Evolutionary conservation across 192 early-diverging fungal genomes (phyloP).

Genomic region (Mortierella alpina): DNA sequence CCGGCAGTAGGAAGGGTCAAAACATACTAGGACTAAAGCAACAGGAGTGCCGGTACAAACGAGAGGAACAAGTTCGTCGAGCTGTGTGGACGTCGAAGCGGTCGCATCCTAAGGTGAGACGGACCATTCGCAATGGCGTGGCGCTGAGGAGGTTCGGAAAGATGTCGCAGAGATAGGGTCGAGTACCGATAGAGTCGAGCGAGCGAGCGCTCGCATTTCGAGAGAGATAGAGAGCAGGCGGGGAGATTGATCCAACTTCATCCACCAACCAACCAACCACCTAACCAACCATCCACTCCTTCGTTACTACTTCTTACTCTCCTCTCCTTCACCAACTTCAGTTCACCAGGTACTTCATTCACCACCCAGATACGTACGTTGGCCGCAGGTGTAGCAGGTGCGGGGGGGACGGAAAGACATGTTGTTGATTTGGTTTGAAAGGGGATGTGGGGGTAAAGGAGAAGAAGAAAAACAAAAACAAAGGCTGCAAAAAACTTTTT

Average conservation of each 20-base stretch:
- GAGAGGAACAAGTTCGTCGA: too few species aligned
- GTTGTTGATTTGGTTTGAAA: conserved; percentile 2
- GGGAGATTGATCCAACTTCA: conserved; percentile 13
- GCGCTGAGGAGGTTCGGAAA: too few species aligned
- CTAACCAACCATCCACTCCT: conserved; percentile 8
- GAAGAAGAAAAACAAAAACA: conserved; percentile 29
- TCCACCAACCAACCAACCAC: conserved; percentile 11
- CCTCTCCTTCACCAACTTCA: conserved; percentile 16
- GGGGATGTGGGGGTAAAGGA: conserved; percentile 6
- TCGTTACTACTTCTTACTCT: conserved; percentile 2
- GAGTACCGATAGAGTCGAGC: too few species aligned
- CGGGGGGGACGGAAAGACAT: conserved; percentile 53
- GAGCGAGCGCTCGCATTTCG: not conserved
- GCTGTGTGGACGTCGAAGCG: too few species aligned
- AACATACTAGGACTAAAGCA: too few species aligned
- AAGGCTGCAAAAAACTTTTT: conserved; percentile 29
- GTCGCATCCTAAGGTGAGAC: too few species aligned
- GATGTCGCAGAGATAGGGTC: too few species aligned
- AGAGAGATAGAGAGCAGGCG: not conserved
- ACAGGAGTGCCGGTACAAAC: too few species aligned
- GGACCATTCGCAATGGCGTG: too few species aligned
- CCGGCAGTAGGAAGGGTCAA: too few species aligned
- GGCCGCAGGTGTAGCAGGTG: conserved; percentile 54
- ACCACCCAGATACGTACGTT: conserved; percentile 43
- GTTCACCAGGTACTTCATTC: conserved; percentile 8